Evolutionary conservation across 306 rosid species (phyloP), one percentile per base, ranked within the genome.

Genomic region (Cicer pinnatifidum): DNA sequence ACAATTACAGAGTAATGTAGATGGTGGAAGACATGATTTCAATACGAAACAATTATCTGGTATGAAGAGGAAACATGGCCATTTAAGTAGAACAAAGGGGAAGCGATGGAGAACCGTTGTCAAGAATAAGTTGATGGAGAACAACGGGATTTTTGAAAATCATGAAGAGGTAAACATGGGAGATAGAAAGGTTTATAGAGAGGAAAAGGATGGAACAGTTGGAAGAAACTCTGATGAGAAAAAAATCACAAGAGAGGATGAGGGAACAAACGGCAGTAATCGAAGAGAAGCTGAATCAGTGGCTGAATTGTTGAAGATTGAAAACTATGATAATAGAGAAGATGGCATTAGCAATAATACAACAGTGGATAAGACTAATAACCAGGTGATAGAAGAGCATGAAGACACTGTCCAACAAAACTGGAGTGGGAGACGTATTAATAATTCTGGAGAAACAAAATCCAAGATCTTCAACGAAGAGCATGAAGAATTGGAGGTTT

Each of bases 101-200:
- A 83, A 81, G 69, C 81, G 60, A 41, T 72, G 88, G 98, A 86
- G 83, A 72, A 46, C 9, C 48, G 72, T 72, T 3, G 78, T 84
- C 8, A 83, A 71, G 78, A 70, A 62, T 15, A 80, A 77, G 56
- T 53, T 80, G 70, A 33, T 40, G 71, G 85, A 80, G 75, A 82
- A 71, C 62, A 76, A 75, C 58, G 81, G 64, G 19, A 63, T 47
- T 46, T 65, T 59, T 17, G 69, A 50, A 57, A 72, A 66, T n/a
- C 78, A 74, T 19, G 80, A 69, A 63, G 80, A 38, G 20, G 53
- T 69, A 28, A 72, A 68, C 73, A 69, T 12, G 61, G 80, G 57
- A 20, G 39, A 70, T 43, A 69, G 75, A 75, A 85, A 73, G 37
- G 83, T 71, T 75, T 41, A 51, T 43, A 68, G 48, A 47, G 79